Percentiles rank a stretch among this genome's conserved stretches.
Conservation (phyloP, 805 yeast genomes). For the Ascoidea tarda region DNA sequence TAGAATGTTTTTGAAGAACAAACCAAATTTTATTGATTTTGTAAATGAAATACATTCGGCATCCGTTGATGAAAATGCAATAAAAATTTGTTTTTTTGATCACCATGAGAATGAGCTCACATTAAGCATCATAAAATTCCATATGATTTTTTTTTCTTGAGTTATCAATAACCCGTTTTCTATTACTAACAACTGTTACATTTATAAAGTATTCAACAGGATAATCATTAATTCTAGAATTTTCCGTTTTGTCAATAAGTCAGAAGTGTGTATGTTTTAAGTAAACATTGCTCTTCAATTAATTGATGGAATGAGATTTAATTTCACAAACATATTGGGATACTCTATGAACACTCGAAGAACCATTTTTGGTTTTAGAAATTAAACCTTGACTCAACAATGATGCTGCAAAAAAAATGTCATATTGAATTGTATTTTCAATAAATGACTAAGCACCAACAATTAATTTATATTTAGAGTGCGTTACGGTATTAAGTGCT, state of each 20-base stretch:
- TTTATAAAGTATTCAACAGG: neutral
- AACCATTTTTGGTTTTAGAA: neutral
- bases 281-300: neutral
- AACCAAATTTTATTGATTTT: neutral
- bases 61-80: neutral
- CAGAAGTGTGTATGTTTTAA: neutral
- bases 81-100: neutral
- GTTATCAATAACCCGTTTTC: neutral
- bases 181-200: neutral
- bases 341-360: neutral
- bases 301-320: neutral
- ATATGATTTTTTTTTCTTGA: neutral
- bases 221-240: neutral
- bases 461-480: neutral
- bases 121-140: neutral
- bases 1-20: neutral
- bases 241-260: neutral
- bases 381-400: neutral
- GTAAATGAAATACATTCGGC: neutral
- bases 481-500: neutral
- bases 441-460: slow-evolving; percentile 3
- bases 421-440: slow-evolving; percentile 6
- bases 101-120: neutral
- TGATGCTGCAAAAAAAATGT: neutral
- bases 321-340: neutral